Evolutionary conservation across 192 early-diverging fungal species (phyloP).

Genomic region (Haplosporangium gracile): DNA sequence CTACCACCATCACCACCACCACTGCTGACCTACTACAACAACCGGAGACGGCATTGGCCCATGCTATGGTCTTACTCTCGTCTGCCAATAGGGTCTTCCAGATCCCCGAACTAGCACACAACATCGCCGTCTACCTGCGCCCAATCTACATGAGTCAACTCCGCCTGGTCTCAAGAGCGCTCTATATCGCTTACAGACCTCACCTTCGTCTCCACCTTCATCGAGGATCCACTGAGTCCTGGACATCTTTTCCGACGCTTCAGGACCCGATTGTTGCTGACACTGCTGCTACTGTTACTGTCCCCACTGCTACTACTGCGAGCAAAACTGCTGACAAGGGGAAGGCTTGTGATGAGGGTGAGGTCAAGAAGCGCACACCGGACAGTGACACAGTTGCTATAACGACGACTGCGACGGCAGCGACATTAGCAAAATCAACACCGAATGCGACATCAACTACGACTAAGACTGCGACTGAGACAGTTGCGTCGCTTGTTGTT

Average conservation of each 20-base stretch:
- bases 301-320: neutral
- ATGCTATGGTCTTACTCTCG: neutral
- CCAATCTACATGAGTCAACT: constrained; percentile 33
- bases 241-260: constrained; percentile 29
- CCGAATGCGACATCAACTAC: neutral
- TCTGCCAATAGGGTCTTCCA: constrained; percentile 33
- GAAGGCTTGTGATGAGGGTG: neutral
- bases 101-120: constrained; percentile 37
- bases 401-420: neutral
- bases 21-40: too few relatives aligned
- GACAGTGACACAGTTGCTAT: neutral
- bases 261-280: neutral
- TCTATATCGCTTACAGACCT: constrained; percentile 22
- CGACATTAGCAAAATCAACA: neutral
- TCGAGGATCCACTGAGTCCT: constrained; percentile 30
- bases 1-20: neutral
- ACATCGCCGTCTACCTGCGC: constrained; percentile 24
- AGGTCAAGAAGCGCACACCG: neutral
- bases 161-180: constrained; percentile 26
- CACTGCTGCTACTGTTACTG: neutral
- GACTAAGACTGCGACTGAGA: neutral
- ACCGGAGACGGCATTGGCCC: too few relatives aligned
- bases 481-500: neutral
- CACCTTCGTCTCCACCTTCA: constrained; percentile 39
- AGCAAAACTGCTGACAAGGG: neutral